These are phyloP conservation scores for Arthroderma uncinatum DNA, from an alignment of 2,329 filamentous ascomycete genomes.

Conservation along the genomic window DNA sequence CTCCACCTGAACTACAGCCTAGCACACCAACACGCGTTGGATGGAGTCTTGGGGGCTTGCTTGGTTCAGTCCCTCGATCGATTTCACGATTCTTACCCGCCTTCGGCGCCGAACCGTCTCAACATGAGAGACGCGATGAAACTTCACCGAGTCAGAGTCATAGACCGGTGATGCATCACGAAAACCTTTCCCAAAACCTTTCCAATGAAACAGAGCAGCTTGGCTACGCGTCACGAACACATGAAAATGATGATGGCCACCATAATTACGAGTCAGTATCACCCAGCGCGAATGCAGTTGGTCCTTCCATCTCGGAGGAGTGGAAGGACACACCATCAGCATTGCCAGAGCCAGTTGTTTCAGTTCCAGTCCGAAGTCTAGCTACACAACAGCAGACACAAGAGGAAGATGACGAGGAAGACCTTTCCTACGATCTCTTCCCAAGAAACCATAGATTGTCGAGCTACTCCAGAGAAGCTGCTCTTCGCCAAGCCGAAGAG, in stretches of 20 bases:
- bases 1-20: neutral
- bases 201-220: slow-evolving; percentile 12
- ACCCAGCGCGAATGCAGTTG: neutral
- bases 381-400: neutral
- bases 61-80: slow-evolving; percentile 24
- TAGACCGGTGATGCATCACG: neutral
- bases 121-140: slow-evolving; percentile 9
- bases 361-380: neutral
- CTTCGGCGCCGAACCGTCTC: slow-evolving; percentile 12
- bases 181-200: slow-evolving; percentile 9
- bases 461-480: neutral
- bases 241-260: neutral
- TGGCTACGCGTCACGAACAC: neutral
- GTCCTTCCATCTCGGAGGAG: neutral
- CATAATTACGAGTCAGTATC: neutral
- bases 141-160: slow-evolving; percentile 10
- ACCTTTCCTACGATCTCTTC: slow-evolving; percentile 3
- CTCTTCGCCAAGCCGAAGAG: neutral
- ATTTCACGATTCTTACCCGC: slow-evolving; percentile 19
- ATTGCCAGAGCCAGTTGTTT: neutral
- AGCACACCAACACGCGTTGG: slow-evolving; percentile 14
- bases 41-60: slow-evolving; percentile 23
- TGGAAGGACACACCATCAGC: neutral
- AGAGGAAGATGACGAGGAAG: neutral
- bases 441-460: neutral